phyloP scores from a whole-genome alignment of 805 yeast genomes.

The Vanderwaltozyma yarrowii region DNA sequence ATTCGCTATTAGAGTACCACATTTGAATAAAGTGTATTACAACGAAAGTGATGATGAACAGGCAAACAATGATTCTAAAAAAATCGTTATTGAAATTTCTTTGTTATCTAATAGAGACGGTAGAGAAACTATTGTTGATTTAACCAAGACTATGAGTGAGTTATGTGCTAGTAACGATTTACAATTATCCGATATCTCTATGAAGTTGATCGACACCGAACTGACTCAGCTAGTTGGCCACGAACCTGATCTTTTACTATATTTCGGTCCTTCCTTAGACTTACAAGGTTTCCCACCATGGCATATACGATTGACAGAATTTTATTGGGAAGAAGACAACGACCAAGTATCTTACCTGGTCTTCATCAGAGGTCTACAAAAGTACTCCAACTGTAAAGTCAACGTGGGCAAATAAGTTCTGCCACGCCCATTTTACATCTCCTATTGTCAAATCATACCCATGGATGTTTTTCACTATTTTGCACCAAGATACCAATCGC shows the following conservation, averaged over 20 bases:
- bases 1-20: constrained; percentile 57
- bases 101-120: constrained; percentile 75
- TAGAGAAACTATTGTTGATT: constrained; percentile 76
- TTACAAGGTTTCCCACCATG: constrained; percentile 96
- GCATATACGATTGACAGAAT: constrained; percentile 86
- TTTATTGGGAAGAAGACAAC: constrained; percentile 86
- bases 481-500: too few species aligned
- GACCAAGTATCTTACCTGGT: constrained; percentile 72
- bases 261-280: constrained; percentile 81
- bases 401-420: constrained; percentile 78
- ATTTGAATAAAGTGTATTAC: constrained; percentile 40
- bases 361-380: constrained; percentile 66
- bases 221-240: constrained; percentile 64
- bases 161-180: constrained; percentile 54
- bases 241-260: constrained; percentile 85
- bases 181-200: constrained; percentile 54
- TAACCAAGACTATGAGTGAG: constrained; percentile 78
- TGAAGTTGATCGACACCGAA: constrained; percentile 67
- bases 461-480: too few species aligned
- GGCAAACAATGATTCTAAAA: constrained; percentile 13
- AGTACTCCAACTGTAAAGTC: constrained; percentile 69
- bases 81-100: constrained; percentile 49
- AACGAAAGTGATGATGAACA: constrained; percentile 18
- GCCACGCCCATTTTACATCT: too few species aligned
- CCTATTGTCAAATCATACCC: too few species aligned